Evolutionary conservation across 768 basidiomycete genomes (phyloP), one percentile per base, ranked within the genome.

Genomic region (Phlebiopsis gigantea): DNA sequence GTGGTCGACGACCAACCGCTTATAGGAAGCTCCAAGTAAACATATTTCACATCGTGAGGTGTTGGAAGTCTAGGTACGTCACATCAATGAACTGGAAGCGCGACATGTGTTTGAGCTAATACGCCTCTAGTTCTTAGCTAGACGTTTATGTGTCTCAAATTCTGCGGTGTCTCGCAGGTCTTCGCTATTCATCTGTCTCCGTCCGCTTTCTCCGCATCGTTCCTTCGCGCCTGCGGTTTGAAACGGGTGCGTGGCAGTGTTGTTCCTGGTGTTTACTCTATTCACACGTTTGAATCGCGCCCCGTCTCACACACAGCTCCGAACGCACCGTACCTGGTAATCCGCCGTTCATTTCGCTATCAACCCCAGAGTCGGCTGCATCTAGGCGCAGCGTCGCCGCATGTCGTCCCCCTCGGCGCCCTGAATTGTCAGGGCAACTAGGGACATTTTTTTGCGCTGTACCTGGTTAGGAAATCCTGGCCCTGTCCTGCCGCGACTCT

Each of bases 351-450:
- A 39, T 39, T 17, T 39, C 8, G 34, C 8, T 39, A 39, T 39
- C 34, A 39, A 9, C 34, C 8, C 12, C 12, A 39, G 34, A 10
- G 34, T 10, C 34, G 34, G 34, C 34, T 39, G 17, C 17, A 17
- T 39, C 34, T 17, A 10, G 34, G 12, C 34, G 34, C 34, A 39
- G 34, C 34, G 34, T 39, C 34, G 34, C 34, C 34, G 17, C 34
- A 39, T 17, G 47, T 19, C 48, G 48, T 25, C 17, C 15, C n/a
- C 14, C 17, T n/a, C n/a, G 34, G 12, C 34, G 34, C 34, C 34
- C 34, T 39, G 22, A n/a, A 58, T 58, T 58, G 57, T 58, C 57
- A 58, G 44, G 52, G 45, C 22, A 25, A 58, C 46, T 58, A 45
- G 44, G 51, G 57, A 28, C n/a, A 19, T 39, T 51, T 19, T 34